Percentiles rank a stretch among this genome's conserved stretches.
Evolutionary conservation across 176 grass and related monocot species (phyloP).

Genomic region (Alopecurus myosuroides): DNA sequence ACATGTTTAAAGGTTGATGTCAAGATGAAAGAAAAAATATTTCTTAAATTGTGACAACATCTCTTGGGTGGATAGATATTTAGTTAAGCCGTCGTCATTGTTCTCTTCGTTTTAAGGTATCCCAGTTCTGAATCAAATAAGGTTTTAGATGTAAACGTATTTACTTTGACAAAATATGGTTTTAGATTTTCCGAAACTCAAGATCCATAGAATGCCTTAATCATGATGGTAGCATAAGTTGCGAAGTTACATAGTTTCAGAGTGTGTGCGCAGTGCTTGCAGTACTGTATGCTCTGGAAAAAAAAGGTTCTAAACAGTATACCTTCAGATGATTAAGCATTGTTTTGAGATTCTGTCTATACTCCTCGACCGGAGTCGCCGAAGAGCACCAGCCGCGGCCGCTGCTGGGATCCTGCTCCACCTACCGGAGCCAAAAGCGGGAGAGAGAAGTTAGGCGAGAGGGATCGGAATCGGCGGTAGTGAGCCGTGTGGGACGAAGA

Average conservation of each 20-base stretch:
- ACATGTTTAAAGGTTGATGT: not conserved
- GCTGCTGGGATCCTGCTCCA: not conserved
- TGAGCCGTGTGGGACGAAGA: not conserved
- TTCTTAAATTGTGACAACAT: not conserved
- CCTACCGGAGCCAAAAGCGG: not conserved
- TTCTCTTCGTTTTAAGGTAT: not conserved
- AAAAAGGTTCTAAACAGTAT: not conserved
- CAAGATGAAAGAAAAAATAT: not conserved
- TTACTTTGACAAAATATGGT: not conserved
- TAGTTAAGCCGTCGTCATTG: too few species aligned
- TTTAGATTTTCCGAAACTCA: not conserved
- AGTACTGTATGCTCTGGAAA: not conserved
- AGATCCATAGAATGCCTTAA: not conserved
- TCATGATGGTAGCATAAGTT: not conserved
- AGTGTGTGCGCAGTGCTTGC: not conserved
- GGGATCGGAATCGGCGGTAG: not conserved
- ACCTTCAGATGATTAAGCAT: conserved; percentile 77
- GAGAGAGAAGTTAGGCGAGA: not conserved
- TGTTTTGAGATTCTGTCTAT: conserved; percentile 65
- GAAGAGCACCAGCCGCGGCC: conserved; percentile 53
- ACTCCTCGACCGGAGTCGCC: conserved; percentile 73
- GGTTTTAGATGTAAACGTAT: not conserved
- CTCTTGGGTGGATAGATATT: not conserved
- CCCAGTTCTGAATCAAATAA: not conserved
- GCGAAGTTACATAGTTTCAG: not conserved